Evolutionary conservation across 2,329 filamentous ascomycete species (phyloP), one percentile per base, ranked within the genome.

Genomic region (Cadophora sp.): DNA sequence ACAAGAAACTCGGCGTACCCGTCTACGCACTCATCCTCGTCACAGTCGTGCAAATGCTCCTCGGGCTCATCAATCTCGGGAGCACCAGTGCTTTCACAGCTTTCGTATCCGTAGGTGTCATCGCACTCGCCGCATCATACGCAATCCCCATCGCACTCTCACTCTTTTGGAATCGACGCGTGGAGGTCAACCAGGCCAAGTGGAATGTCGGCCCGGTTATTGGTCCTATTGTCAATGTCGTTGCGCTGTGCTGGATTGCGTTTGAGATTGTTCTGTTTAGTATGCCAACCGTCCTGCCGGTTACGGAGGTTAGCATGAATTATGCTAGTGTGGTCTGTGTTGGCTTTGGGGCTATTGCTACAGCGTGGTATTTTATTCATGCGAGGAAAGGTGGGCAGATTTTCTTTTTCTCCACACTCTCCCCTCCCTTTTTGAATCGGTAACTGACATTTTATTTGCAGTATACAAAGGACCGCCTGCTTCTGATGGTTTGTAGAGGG

Each of bases 131-230:
- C 7, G 80, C 94, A 5, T 90, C 89, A 2, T 94, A 94, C 72
- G 91, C 86, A 6, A 91, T 94, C 47, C 92, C 91, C 0, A 86
- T 92, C 56, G 82, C 85, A 0, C 87, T 94, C 71, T 92, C 93
- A 45, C 77, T 91, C 50, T 75, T 91, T 1, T 86, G 89, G 4
- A 88, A 91, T 8, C 84, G 90, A 8, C 86, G 82, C 59, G 87
- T 77, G 78, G 59, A 79, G 77, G 68, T 82, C 1, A 77, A 83
- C 5, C 80, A 84, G 58, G 75, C 87, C 81, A 79, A 93, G 7
- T 91, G 90, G 0, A 82, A 85, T 56, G 79, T 79, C 11, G 81
- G 88, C 41, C 75, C 83, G 0, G 88, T 91, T 71, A 79, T 89
- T 53, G 89, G 85, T n/a, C 89, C 69, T 84, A 78, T 83, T 27